phyloP scores from a whole-genome alignment of 2,329 filamentous ascomycete genomes.

The Fusarium acutatum region DNA sequence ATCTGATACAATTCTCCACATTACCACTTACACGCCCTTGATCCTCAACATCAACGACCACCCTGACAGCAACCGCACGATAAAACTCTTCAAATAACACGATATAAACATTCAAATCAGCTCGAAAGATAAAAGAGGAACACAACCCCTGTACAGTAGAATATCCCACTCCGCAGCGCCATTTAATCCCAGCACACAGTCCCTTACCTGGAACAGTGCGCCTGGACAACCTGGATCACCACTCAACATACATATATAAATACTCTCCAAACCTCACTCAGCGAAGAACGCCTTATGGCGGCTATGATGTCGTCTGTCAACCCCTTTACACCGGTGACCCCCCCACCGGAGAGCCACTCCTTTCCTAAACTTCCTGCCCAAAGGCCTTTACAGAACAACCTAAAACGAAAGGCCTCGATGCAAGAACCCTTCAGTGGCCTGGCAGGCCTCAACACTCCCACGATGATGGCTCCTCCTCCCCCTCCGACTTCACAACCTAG shows the following conservation, averaged over 20 bases:
- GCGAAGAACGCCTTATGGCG: constrained; percentile 39
- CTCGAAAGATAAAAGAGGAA: constrained; percentile 29
- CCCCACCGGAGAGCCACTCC: constrained; percentile 42
- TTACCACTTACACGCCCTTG: constrained; percentile 30
- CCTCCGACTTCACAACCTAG: constrained; percentile 39
- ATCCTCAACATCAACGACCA: constrained; percentile 6
- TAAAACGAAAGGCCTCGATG: constrained; percentile 41
- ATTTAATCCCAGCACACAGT: constrained; percentile 21
- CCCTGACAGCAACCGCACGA: constrained; percentile 7
- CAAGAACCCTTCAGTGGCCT: constrained; percentile 34
- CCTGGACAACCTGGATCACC: constrained; percentile 1
- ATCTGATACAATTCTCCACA: constrained; percentile 16
- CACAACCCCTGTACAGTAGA: constrained; percentile 11
- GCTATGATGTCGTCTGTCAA: constrained; percentile 46
- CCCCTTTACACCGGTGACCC: constrained; percentile 43
- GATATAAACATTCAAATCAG: neutral
- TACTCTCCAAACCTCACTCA: constrained; percentile 24
- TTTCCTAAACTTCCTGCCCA: constrained; percentile 44
- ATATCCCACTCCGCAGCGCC: constrained; percentile 8
- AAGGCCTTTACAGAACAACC: constrained; percentile 41
- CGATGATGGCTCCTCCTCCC: constrained; percentile 37
- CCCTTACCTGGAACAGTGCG: constrained; percentile 22
- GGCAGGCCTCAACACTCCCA: constrained; percentile 27
- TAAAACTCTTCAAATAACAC: constrained; percentile 20
- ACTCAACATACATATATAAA: constrained; percentile 22